Base-by-base conservation (phyloP, 805 yeast genomes). In the Metschnikowia colocasiae region DNA sequence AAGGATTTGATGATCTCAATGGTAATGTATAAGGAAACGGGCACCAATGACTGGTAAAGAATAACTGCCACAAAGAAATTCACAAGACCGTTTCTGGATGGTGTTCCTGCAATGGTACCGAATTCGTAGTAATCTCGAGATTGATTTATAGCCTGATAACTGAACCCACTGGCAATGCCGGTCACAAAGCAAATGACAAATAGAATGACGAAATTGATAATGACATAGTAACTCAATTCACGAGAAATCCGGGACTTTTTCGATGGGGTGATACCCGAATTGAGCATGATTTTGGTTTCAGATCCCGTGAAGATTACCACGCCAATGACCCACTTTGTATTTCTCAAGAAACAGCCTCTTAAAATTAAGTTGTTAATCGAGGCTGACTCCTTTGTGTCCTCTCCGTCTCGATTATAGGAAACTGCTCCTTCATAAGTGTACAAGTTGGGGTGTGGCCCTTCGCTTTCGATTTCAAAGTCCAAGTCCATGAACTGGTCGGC, bases 261-360 rank as follows among this genome's bases (percentile, higher is more conserved):
- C 4, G 91, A 77, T 39, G 94, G 94, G 1, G 94, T 87, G 16
- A 77, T 70, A 61, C 94, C 94, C 2, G 92, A 75, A 63, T 87
- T 87, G 51, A 86, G 67, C 89, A 86, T 85, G 59, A 86, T 85
- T 58, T 87, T 87, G 3, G 95, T 79, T 54, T 87, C 94, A 39
- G 74, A 74, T 59, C 95, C 95, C 3, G 94, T 86, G 65, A 83
- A 86, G 2, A 79, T 71, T 15, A 85, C 94, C 23, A 86, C 58
- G 47, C 94, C 94, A 61, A 86, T 75, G 20, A 79, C 89, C 94
- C 94, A 87, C 63, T 83, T 84, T 1, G 94, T 86, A 59, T 87
- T 87, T 67, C 94, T 76, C 46, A 87, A 68, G n/a, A 79, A 73
- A 58, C 88, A 85, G 22, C 95, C 95, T 68, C 95, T 78, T 34